phyloP scores from a whole-genome alignment of 352 stramenopile species.

The Pythium graminicola region DNA sequence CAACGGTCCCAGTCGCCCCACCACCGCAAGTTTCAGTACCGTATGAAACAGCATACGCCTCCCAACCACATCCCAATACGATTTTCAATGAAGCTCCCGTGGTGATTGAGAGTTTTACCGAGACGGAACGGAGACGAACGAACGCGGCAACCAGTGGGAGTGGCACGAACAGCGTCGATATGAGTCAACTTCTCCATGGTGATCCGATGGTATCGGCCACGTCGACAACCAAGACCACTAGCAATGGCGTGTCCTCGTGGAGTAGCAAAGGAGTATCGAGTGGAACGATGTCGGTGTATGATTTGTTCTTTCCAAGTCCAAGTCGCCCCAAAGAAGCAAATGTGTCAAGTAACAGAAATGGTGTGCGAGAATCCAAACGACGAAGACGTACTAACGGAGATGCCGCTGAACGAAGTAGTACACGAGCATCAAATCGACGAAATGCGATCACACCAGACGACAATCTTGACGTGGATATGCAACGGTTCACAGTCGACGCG shows the following conservation, averaged over 20 bases:
- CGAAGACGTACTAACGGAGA: slow-evolving; percentile 14
- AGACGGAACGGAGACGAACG: slow-evolving; percentile 32
- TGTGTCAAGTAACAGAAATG: not conserved
- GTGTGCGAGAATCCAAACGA: slow-evolving; percentile 19
- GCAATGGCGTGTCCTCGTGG: slow-evolving; percentile 7
- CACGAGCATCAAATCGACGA: slow-evolving; percentile 10
- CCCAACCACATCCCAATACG: slow-evolving; percentile 14
- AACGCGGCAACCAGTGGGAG: not conserved
- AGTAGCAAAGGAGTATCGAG: slow-evolving; percentile 16
- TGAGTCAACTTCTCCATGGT: slow-evolving; percentile 9
- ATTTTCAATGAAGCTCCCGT: slow-evolving; percentile 54
- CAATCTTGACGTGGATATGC: slow-evolving; percentile 32
- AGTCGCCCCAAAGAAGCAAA: slow-evolving; percentile 3
- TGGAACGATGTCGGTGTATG: slow-evolving; percentile 39
- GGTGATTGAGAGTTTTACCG: slow-evolving; percentile 53
- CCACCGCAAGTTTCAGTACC: not conserved
- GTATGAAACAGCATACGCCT: slow-evolving; percentile 10
- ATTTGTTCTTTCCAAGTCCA: slow-evolving; percentile 48
- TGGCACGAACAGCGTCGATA: not conserved
- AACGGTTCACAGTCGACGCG: slow-evolving; percentile 63
- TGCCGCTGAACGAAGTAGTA: not conserved
- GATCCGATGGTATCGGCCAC: slow-evolving; percentile 1
- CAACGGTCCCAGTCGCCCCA: not conserved
- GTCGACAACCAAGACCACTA: slow-evolving; percentile 3
- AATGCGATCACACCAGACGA: slow-evolving; percentile 12